Conservation (phyloP, 23 red algal species). For the Gracilaria domingensis region DNA sequence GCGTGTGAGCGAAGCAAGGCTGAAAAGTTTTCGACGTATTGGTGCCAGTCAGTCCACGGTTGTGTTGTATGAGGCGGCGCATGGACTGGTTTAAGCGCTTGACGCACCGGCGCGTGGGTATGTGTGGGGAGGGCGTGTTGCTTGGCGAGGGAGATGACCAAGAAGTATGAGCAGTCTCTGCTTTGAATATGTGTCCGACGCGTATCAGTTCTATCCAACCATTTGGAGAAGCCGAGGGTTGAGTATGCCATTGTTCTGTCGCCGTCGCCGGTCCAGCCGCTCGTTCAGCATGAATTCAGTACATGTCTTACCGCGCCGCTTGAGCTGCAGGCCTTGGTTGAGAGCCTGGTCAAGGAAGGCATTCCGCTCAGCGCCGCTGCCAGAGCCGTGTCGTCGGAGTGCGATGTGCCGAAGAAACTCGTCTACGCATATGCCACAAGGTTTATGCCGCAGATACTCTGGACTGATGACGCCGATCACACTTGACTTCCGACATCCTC, state of each 20-base stretch:
- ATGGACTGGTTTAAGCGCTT: conserved; percentile 74
- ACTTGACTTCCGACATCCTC: no score
- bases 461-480: conserved; percentile 4
- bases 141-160: conserved; percentile 90
- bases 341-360: conserved; percentile 47
- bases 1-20: conserved; percentile 18
- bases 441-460: conserved; percentile 29
- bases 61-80: conserved; percentile 88
- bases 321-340: conserved; percentile 48
- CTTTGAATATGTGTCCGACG: conserved; percentile 35
- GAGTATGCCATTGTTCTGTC: conserved; percentile 80
- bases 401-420: conserved; percentile 52
- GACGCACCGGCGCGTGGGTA: conserved; percentile 31
- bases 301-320: conserved; percentile 9
- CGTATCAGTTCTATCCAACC: conserved; percentile 10
- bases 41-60: conserved; percentile 28
- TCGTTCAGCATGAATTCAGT: conserved; percentile 2
- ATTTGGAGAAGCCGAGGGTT: conserved; percentile 43
- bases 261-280: not conserved
- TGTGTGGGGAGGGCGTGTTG: not conserved
- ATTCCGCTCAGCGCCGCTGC: conserved; percentile 55
- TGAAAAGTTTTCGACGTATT: conserved; percentile 43
- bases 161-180: conserved; percentile 86
- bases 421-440: conserved; percentile 65
- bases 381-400: conserved; percentile 46